Conservation (phyloP, 495 filamentous ascomycete genomes). For the Friedmanniomyces simplex region DNA sequence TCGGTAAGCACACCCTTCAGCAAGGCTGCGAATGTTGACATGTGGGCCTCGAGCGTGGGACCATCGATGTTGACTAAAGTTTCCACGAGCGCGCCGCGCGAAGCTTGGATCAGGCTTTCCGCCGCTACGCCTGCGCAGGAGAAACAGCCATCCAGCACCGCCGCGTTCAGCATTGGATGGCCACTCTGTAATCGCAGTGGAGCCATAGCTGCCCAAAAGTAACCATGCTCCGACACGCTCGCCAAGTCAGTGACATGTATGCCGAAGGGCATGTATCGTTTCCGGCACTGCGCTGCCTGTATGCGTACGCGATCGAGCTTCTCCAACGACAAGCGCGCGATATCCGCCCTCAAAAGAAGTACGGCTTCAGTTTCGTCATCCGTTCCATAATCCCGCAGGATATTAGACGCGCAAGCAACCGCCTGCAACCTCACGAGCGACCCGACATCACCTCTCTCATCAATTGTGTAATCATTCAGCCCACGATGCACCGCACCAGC, state of each 20-base stretch:
- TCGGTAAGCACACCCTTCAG: constrained; percentile 44
- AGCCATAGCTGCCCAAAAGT: constrained; percentile 22
- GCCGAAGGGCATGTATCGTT: background rate
- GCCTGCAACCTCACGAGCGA: constrained; percentile 72
- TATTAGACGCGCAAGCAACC: constrained; percentile 44
- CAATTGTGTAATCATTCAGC: constrained; percentile 82
- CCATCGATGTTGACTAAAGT: constrained; percentile 9
- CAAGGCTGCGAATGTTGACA: constrained; percentile 36
- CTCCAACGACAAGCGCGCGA: constrained; percentile 67
- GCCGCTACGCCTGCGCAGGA: constrained; percentile 73
- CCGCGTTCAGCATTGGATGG: constrained; percentile 1
- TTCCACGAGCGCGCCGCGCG: constrained; percentile 55
- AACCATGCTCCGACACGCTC: constrained; percentile 26
- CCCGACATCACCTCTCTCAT: constrained; percentile 77
- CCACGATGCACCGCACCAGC: constrained; percentile 22
- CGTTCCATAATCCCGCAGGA: background rate
- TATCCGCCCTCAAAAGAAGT: constrained; percentile 23
- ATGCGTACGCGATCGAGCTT: constrained; percentile 79
- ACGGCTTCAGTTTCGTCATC: background rate
- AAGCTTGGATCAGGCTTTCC: constrained; percentile 65
- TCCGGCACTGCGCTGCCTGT: constrained; percentile 44
- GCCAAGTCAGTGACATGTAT: constrained; percentile 5
- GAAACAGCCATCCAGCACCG: constrained; percentile 62
- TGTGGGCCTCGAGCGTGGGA: constrained; percentile 28
- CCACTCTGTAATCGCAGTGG: background rate